Percentiles rank a stretch among this genome's conserved stretches.
Conservation (phyloP, 164 flowering plant species). For the Aristolochia fimbriata region DNA sequence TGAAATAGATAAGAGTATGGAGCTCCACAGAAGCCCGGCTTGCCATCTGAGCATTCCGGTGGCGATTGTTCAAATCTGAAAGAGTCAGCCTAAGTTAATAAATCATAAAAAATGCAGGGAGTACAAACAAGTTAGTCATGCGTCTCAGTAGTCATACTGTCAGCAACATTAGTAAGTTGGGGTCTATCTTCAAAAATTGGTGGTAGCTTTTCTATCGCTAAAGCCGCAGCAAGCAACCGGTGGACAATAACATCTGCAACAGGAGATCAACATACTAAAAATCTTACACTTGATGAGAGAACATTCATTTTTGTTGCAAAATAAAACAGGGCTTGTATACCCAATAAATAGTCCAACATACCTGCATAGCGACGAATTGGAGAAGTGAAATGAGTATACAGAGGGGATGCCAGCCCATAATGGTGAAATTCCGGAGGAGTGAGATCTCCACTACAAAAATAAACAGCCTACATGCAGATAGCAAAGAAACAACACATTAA, state of each 20-base stretch:
- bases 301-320: no score
- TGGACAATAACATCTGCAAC: conserved; percentile 91
- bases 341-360: conserved; percentile 7
- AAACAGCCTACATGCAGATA: conserved; percentile 64
- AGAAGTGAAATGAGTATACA: conserved; percentile 97
- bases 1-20: conserved; percentile 84
- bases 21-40: conserved; percentile 94
- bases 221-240: conserved; percentile 91
- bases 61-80: conserved; percentile 92
- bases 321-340: neutral
- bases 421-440: conserved; percentile 83
- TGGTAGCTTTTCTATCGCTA: conserved; percentile 81
- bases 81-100: conserved; percentile 1
- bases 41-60: conserved; percentile 99
- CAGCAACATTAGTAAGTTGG: conserved; percentile 77
- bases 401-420: conserved; percentile 90
- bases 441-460: conserved; percentile 97
- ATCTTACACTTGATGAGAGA: no score
- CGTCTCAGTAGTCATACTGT: conserved; percentile 46
- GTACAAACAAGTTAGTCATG: neutral
- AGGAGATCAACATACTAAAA: neutral
- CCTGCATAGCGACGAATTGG: conserved; percentile 98
- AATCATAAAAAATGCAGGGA: neutral
- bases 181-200: conserved; percentile 72
- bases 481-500: neutral